Conservation (phyloP, 2,329 filamentous ascomycete species). For the Lecanicillium sp. region DNA sequence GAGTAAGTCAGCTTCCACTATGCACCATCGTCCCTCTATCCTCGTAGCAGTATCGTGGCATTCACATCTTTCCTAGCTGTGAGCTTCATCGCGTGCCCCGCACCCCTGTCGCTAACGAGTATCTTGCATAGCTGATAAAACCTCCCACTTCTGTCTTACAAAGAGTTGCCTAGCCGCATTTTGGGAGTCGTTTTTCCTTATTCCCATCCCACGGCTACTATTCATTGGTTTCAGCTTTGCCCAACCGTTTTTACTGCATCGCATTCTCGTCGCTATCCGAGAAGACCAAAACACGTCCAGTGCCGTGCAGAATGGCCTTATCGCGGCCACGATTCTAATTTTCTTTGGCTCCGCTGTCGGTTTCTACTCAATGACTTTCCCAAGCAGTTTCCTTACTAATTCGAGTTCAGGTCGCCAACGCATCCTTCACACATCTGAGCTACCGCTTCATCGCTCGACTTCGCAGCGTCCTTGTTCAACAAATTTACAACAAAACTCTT, state of each 20-base stretch:
- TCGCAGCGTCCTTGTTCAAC: background rate
- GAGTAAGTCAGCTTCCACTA: too few species aligned
- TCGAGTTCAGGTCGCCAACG: background rate
- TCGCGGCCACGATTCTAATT: background rate
- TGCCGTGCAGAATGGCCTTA: background rate
- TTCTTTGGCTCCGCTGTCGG: background rate
- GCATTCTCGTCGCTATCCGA: background rate
- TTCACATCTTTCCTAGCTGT: too few species aligned
- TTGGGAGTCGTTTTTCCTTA: background rate
- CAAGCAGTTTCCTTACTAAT: too few species aligned
- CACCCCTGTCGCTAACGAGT: too few species aligned
- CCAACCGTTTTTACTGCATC: constrained; percentile 1
- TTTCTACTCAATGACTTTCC: too few species aligned
- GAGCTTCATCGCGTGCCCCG: too few species aligned
- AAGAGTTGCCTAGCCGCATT: too few species aligned
- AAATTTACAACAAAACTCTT: background rate
- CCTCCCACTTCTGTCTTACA: background rate
- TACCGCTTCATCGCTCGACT: background rate
- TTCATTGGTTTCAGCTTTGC: background rate
- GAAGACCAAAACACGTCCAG: background rate
- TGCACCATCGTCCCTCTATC: too few species aligned
- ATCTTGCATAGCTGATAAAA: too few species aligned
- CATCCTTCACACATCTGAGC: background rate
- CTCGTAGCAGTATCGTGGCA: too few species aligned
- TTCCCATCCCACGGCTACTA: background rate